Base-by-base conservation (phyloP, 129 eudicot species). In the Deinandra increscens region DNA sequence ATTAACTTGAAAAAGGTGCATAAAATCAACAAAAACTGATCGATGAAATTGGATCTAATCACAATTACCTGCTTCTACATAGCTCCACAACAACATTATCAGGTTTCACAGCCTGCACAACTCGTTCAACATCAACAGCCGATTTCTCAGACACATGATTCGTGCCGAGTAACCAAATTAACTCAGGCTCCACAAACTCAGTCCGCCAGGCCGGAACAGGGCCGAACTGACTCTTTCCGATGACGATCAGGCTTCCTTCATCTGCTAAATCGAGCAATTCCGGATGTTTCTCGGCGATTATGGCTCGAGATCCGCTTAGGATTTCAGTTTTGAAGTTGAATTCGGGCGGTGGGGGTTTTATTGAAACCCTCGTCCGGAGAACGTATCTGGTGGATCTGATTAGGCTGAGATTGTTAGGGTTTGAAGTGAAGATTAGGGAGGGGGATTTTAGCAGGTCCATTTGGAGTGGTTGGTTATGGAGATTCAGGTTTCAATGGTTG, bases 11-110 rank as follows among this genome's bases (percentile, higher is more conserved):
- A 26, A 26, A 26, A 26, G 31, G n/a, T 23, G 64, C 19, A 48
- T 48, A 34, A 29, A n/a, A 11, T 9, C 17, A 29, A 43, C 7
- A 14, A 3, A 3, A 29, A 62, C 1, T 50, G 34, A 59, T n/a
- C 33, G 6, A 54, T 17, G 8, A 19, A 59, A 66, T 29, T 42
- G 61, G 71, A 60, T 1, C 9, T 8, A 36, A 63, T 15, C 44
- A 78, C 29, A 79, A 77, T 66, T 78, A 89, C 99, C 99, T 93
- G 93, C 97, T 93, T 76, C 97, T 85, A 66, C 99, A 93, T 0
- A 89, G 90, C 84, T 93, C 99, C 22, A 93, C 99, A 23, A 93
- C 99, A 12, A 93, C 99, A 85, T 89, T 93, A 9, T 93, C 95
- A 45, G 97, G 97, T 50, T 44, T 82, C 13, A 89, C 83, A 8